phyloP scores from a whole-genome alignment of 306 rosid genomes.

The Casuarina cunninghamiana region DNA sequence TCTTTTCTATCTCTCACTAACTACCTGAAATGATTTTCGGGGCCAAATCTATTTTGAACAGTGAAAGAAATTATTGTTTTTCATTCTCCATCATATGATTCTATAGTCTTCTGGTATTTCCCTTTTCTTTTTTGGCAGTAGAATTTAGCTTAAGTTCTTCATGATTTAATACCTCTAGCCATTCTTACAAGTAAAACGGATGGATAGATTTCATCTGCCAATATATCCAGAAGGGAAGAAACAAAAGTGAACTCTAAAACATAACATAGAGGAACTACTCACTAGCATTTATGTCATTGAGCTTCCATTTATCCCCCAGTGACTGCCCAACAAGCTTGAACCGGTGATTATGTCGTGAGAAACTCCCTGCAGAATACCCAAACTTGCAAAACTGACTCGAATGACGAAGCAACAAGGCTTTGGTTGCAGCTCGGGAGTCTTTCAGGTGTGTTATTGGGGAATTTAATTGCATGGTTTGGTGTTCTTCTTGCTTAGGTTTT shows the following conservation, averaged over 20 bases:
- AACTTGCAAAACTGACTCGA: constrained; percentile 19
- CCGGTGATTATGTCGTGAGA: constrained; percentile 47
- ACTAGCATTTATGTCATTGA: constrained; percentile 62
- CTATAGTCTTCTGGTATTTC: background rate
- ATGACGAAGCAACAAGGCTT: constrained; percentile 33
- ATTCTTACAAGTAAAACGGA: background rate
- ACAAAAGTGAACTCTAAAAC: background rate
- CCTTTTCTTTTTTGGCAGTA: too few species aligned
- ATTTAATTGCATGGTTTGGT: constrained; percentile 47
- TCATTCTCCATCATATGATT: background rate
- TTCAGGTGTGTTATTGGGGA: constrained; percentile 46
- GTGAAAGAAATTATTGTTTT: too few species aligned
- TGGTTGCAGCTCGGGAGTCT: constrained; percentile 34
- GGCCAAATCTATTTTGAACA: too few species aligned
- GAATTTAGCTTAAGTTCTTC: background rate
- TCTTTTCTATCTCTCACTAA: too few species aligned
- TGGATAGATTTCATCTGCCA: background rate
- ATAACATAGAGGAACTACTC: constrained; percentile 6
- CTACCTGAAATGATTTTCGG: too few species aligned
- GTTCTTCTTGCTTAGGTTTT: background rate
- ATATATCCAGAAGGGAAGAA: background rate
- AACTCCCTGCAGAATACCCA: constrained; percentile 32
- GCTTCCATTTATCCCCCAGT: constrained; percentile 71
- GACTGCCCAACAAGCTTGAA: constrained; percentile 58
- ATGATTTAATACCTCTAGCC: background rate